phyloP scores from a whole-genome alignment of 805 yeast genomes.

The Metschnikowia lunata region DNA sequence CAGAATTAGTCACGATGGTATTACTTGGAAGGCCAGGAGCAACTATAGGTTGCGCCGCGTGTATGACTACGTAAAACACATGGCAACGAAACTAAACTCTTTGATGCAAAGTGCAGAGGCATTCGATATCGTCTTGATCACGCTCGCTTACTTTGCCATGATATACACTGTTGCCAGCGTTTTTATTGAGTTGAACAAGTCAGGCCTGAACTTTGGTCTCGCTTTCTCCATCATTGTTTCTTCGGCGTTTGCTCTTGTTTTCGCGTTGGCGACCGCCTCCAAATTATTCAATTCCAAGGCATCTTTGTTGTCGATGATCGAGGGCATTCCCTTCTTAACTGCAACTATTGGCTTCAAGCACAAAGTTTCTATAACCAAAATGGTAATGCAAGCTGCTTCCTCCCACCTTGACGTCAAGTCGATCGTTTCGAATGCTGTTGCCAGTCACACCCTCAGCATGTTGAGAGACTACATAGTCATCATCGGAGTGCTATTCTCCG shows the following conservation, averaged over 20 bases:
- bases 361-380: constrained; percentile 66
- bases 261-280: constrained; percentile 62
- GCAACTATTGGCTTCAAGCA: constrained; percentile 90
- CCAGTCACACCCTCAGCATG: constrained; percentile 45
- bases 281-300: constrained; percentile 55
- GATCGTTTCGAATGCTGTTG: constrained; percentile 40
- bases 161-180: constrained; percentile 73
- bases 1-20: constrained; percentile 36
- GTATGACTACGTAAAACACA: constrained; percentile 45
- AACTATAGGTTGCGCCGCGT: constrained; percentile 53
- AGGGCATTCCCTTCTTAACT: constrained; percentile 90
- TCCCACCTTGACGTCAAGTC: constrained; percentile 37
- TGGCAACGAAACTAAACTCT: constrained; percentile 37
- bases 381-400: constrained; percentile 43
- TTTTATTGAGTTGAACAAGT: constrained; percentile 66
- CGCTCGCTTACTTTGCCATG: constrained; percentile 84
- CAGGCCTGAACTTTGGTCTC: constrained; percentile 86
- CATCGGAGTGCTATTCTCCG: constrained; percentile 63
- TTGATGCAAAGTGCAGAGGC: constrained; percentile 71
- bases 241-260: constrained; percentile 76
- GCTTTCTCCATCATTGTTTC: constrained; percentile 74
- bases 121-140: constrained; percentile 75
- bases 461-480: constrained; percentile 76
- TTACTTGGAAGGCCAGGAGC: constrained; percentile 59
- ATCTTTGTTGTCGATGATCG: constrained; percentile 71